Conservation (phyloP, 805 yeast species). For the Cephaloascus albidus region DNA sequence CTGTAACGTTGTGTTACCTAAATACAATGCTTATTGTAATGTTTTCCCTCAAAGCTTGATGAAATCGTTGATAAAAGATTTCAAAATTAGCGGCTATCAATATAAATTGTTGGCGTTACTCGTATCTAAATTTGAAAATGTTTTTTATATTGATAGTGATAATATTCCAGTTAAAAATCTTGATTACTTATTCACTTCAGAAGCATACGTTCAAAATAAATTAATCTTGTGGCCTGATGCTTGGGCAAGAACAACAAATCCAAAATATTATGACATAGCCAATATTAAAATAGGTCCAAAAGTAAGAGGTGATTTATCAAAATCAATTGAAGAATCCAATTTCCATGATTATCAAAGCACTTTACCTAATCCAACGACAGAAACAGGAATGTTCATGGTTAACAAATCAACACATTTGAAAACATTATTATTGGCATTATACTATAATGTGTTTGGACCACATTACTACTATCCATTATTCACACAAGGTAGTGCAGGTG, state of each 20-base stretch:
- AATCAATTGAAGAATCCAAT: constrained; percentile 13
- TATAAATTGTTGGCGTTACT: constrained; percentile 41
- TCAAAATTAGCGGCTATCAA: constrained; percentile 36
- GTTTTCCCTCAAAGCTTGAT: constrained; percentile 23
- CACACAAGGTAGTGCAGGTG: constrained; percentile 68
- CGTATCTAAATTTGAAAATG: constrained; percentile 34
- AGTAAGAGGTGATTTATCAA: constrained; percentile 21
- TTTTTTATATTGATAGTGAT: constrained; percentile 43
- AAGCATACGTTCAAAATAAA: constrained; percentile 29
- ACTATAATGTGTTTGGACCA: constrained; percentile 63
- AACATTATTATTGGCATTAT: constrained; percentile 49
- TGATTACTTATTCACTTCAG: constrained; percentile 36
- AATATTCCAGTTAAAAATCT: constrained; percentile 33
- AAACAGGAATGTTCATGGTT: constrained; percentile 61
- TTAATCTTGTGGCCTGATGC: constrained; percentile 61
- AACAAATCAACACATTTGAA: constrained; percentile 50
- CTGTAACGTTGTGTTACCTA: constrained; percentile 32
- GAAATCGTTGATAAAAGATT: constrained; percentile 5
- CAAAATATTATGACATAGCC: constrained; percentile 48
- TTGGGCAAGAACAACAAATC: constrained; percentile 63
- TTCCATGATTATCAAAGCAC: constrained; percentile 58
- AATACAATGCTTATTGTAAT: constrained; percentile 35
- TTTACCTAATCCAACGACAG: constrained; percentile 58
- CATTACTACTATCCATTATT: constrained; percentile 55
- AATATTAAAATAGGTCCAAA: constrained; percentile 22